A percentile compares a stretch with the other conserved stretches of the same genome.
Conservation (phyloP, 2,329 filamentous ascomycete species). For the Calycina herbarum region DNA sequence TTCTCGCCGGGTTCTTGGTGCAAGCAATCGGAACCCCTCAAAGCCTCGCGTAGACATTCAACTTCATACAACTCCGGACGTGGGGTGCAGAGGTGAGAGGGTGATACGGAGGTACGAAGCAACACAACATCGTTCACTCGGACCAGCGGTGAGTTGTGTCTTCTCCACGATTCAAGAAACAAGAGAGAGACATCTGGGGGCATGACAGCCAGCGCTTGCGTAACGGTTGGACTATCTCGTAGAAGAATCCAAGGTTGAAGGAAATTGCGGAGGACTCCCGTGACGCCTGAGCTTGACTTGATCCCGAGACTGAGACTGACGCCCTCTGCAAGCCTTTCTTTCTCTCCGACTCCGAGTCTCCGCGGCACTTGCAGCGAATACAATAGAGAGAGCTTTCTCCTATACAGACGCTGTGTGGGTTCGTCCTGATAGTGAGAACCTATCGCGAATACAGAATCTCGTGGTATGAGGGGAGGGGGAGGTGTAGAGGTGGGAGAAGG, state of each 20-base stretch:
- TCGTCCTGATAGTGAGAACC: too few species aligned
- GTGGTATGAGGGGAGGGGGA: too few species aligned
- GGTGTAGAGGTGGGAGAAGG: too few species aligned
- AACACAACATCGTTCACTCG: background rate
- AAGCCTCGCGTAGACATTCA: slow-evolving; percentile 1
- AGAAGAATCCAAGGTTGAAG: background rate
- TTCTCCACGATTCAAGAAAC: slow-evolving; percentile 1
- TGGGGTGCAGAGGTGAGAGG: background rate
- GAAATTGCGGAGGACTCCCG: too few species aligned
- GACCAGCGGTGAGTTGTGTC: slow-evolving; percentile 2
- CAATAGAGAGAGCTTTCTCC: background rate
- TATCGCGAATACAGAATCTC: too few species aligned
- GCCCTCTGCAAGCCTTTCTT: background rate
- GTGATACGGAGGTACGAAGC: background rate
- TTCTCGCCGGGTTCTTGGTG: slow-evolving; percentile 6
- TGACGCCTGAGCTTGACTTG: background rate
- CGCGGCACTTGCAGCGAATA: background rate
- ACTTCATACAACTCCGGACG: background rate
- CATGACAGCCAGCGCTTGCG: slow-evolving; percentile 3
- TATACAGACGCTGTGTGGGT: background rate
- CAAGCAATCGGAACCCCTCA: background rate
- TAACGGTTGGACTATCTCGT: background rate
- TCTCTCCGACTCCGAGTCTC: background rate
- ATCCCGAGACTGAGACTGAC: too few species aligned
- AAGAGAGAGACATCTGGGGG: background rate